Evolutionary conservation across 169 alveolate species (phyloP).

Genomic region (Cryptosporidium ubiquitum): DNA sequence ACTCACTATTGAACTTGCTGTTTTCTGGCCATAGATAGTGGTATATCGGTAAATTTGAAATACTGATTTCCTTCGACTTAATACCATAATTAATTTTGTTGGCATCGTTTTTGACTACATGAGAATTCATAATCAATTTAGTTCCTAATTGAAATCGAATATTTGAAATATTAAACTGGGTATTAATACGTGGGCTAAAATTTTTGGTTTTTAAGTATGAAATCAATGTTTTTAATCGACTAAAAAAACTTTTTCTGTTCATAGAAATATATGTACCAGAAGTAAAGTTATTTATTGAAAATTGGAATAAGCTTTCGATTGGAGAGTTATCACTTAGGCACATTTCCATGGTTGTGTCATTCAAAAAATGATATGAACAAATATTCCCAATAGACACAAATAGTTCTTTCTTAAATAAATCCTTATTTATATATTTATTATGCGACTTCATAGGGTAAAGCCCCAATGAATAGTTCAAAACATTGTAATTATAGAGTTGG

Average conservation of each 20-base stretch:
- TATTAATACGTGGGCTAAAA: background rate
- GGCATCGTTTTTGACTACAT: background rate
- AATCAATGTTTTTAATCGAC: background rate
- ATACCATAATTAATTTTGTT: background rate
- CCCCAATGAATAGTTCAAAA: constrained; percentile 34
- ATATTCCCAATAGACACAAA: background rate
- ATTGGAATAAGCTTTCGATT: constrained; percentile 1
- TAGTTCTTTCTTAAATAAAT: background rate
- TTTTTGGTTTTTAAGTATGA: background rate
- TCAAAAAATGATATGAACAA: background rate
- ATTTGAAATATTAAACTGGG: background rate
- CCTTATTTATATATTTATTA: background rate
- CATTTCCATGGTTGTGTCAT: background rate
- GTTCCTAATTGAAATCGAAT: background rate
- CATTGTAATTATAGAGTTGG: constrained; percentile 7
- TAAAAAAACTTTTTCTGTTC: background rate
- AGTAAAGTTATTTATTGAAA: constrained; percentile 18
- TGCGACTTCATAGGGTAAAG: constrained; percentile 7
- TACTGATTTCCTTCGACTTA: background rate
- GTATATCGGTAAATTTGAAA: background rate
- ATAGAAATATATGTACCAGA: background rate
- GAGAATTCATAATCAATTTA: background rate
- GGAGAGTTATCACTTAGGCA: constrained; percentile 3
- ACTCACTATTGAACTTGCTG: background rate
- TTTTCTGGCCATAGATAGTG: constrained; percentile 14